Percentiles rank a stretch among this genome's conserved stretches.
Evolutionary conservation across 2,329 filamentous ascomycete genomes (phyloP).

Genomic region (Colletotrichum camelliae): DNA sequence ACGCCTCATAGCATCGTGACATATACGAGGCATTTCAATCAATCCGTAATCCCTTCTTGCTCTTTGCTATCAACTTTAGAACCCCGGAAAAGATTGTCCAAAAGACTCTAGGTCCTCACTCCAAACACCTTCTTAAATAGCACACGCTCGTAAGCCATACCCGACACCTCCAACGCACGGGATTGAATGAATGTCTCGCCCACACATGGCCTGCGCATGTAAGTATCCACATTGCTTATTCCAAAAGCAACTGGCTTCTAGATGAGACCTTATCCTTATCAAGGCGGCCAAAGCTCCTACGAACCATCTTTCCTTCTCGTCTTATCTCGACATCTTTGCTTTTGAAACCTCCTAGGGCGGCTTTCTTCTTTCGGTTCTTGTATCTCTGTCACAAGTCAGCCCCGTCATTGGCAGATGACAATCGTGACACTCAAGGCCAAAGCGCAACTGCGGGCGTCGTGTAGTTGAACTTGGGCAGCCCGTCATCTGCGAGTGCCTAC

Average conservation of each 20-base stretch:
- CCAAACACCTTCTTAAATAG: neutral
- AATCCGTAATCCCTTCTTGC: too few species aligned
- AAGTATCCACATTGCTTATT: neutral
- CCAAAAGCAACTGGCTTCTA: neutral
- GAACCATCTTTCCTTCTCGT: neutral
- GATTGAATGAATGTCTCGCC: neutral
- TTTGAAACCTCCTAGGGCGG: neutral
- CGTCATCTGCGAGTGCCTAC: neutral
- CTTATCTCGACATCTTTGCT: neutral
- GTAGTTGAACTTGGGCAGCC: accelerated
- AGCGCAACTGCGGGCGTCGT: neutral
- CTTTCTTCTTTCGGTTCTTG: accelerated
- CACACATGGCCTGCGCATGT: neutral
- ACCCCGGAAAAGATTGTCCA: too few species aligned
- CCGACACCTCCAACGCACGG: neutral
- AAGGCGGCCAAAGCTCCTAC: neutral
- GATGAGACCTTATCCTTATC: neutral
- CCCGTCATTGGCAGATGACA: neutral
- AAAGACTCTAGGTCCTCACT: neutral
- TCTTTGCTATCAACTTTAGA: too few species aligned
- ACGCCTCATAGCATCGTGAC: neutral
- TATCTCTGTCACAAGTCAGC: neutral
- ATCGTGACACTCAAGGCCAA: neutral
- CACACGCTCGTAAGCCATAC: neutral
- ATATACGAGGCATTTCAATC: neutral